Evolutionary conservation across 2,329 filamentous ascomycete species (phyloP).

Genomic region (Davidsoniella eucalypti): DNA sequence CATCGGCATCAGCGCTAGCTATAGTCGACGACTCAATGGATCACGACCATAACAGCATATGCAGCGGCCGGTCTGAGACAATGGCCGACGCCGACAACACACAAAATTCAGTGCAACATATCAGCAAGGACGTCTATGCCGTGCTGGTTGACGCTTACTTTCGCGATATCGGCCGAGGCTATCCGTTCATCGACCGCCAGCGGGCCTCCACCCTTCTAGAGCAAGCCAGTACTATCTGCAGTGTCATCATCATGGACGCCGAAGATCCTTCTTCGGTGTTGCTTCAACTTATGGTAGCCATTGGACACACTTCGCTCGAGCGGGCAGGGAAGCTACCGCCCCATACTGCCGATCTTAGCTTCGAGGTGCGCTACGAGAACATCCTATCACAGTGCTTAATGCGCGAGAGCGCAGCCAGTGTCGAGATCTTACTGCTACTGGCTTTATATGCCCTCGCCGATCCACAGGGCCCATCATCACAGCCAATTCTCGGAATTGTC

Average conservation of each 20-base stretch:
- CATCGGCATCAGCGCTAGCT: neutral
- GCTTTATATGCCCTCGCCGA: slow-evolving; percentile 29
- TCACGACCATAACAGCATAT: no score
- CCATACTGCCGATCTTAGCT: slow-evolving; percentile 14
- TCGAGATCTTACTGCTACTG: slow-evolving; percentile 26
- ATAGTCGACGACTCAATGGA: neutral
- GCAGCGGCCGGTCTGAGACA: neutral
- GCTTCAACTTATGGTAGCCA: slow-evolving; percentile 27
- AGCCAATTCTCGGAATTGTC: slow-evolving; percentile 25
- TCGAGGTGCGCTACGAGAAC: slow-evolving; percentile 23
- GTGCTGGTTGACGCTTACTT: slow-evolving; percentile 27
- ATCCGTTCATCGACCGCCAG: slow-evolving; percentile 27
- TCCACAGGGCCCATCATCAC: slow-evolving; percentile 23
- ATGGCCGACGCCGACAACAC: neutral
- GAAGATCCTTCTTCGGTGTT: slow-evolving; percentile 15
- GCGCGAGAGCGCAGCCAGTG: slow-evolving; percentile 21
- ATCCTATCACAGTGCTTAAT: slow-evolving; percentile 26
- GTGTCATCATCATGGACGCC: slow-evolving; percentile 15
- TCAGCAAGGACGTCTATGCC: slow-evolving; percentile 2
- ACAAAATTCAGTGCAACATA: neutral
- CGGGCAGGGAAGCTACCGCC: slow-evolving; percentile 25
- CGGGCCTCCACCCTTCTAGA: slow-evolving; percentile 22
- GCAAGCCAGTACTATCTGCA: slow-evolving; percentile 13
- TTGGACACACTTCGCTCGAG: slow-evolving; percentile 28
- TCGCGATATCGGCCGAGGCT: slow-evolving; percentile 28